Evolutionary conservation across 208 protist genomes (phyloP).

Genomic region (Herpetomonas samuelpessoai): DNA sequence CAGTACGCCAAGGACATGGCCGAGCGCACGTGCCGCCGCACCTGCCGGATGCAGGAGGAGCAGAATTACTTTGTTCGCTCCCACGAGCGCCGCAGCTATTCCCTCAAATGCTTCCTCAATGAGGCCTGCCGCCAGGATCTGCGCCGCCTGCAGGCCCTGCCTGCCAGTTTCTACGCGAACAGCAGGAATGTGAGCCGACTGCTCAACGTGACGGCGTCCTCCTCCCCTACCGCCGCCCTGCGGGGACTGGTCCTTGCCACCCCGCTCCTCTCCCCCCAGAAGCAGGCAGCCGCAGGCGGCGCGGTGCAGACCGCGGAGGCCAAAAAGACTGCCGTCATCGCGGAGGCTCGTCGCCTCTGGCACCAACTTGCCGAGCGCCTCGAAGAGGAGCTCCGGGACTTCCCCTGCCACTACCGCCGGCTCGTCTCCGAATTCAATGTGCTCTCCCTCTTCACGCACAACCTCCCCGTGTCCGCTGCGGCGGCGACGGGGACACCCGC

Average conservation of each 20-base stretch:
- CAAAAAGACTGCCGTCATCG: conserved; percentile 29
- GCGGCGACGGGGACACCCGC: neutral
- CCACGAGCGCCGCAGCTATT: conserved; percentile 27
- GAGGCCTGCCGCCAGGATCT: conserved; percentile 38
- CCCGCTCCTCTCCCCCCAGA: conserved; percentile 24
- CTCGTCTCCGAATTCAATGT: conserved; percentile 21
- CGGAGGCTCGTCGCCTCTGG: conserved; percentile 23
- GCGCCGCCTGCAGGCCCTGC: conserved; percentile 21
- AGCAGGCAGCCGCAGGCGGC: too few relatives aligned
- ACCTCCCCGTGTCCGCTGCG: conserved; percentile 1
- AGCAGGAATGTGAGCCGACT: conserved; percentile 13
- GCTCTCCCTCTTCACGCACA: conserved; percentile 35
- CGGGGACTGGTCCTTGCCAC: conserved; percentile 20
- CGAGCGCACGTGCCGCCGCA: conserved; percentile 19
- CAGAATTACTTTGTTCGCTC: conserved; percentile 5
- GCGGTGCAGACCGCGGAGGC: conserved; percentile 12
- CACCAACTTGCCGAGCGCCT: conserved; percentile 26
- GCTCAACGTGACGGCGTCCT: conserved; percentile 7
- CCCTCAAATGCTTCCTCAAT: conserved; percentile 27
- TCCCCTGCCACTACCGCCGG: conserved; percentile 19
- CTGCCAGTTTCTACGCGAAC: conserved; percentile 17
- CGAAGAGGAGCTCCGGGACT: conserved; percentile 24
- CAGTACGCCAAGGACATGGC: conserved; percentile 12
- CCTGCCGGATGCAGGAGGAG: conserved; percentile 27
- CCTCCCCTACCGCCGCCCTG: conserved; percentile 8